Percentiles rank a stretch among this genome's conserved stretches.
These are phyloP conservation scores for Antarctomyces pellizariae DNA, from an alignment of 495 filamentous ascomycete species.

Conservation along the genomic window DNA sequence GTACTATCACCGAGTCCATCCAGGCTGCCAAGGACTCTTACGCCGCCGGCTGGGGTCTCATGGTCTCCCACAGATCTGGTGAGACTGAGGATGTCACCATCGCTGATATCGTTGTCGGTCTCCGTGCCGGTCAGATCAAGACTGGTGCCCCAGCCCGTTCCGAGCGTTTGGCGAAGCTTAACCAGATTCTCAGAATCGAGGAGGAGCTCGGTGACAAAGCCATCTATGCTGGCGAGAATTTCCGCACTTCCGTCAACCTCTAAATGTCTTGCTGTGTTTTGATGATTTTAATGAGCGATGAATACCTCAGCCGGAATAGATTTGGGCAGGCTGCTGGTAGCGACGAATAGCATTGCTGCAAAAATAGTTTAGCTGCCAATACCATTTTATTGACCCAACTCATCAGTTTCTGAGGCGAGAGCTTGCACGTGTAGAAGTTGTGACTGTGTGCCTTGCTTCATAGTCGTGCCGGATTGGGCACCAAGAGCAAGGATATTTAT, in stretches of 20 bases:
- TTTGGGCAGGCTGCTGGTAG: no score
- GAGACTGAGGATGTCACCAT: slow-evolving; percentile 99
- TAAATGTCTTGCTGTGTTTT: slow-evolving; percentile 29
- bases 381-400: no score
- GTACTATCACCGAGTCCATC: slow-evolving; percentile 94
- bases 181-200: slow-evolving; percentile 96
- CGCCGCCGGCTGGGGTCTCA: slow-evolving; percentile 92
- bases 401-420: no score
- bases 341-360: no score
- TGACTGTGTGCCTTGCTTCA: no score
- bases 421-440: no score
- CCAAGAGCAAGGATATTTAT: no score
- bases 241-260: slow-evolving; percentile 72
- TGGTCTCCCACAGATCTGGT: slow-evolving; percentile 97
- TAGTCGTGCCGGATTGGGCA: no score
- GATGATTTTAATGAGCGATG: no score
- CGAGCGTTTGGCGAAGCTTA: slow-evolving; percentile 97
- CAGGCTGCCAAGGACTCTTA: slow-evolving; percentile 99
- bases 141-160: slow-evolving; percentile 89
- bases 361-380: no score
- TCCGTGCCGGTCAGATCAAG: slow-evolving; percentile 96
- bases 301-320: no score
- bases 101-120: slow-evolving; percentile 88
- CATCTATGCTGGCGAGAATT: slow-evolving; percentile 73
- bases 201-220: slow-evolving; percentile 90